A percentile compares a stretch with the other conserved stretches of the same genome.
Evolutionary conservation across 768 basidiomycete genomes (phyloP).

Genomic region (Arthromyces matolae): DNA sequence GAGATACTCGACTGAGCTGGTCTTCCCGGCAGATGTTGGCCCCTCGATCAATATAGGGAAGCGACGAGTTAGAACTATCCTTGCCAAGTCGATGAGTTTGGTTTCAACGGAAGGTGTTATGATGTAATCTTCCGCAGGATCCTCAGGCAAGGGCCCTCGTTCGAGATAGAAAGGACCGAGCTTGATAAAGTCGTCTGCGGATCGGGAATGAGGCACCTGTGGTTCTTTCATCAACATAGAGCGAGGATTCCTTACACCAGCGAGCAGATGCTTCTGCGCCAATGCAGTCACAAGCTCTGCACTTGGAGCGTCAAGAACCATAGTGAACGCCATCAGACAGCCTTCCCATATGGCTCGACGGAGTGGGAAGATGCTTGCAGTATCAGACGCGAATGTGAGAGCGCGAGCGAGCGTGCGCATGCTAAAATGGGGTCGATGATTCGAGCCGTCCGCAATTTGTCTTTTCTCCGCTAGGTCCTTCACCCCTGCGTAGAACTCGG

Average conservation of each 20-base stretch:
- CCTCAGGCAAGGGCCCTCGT: slow-evolving; percentile 63
- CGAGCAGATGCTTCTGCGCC: slow-evolving; percentile 74
- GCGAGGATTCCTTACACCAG: slow-evolving; percentile 73
- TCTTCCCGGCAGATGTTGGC: slow-evolving; percentile 96
- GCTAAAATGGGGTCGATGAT: slow-evolving; percentile 91
- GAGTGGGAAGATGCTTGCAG: slow-evolving; percentile 70
- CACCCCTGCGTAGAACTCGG: slow-evolving; percentile 83
- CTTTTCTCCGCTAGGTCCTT: slow-evolving; percentile 71
- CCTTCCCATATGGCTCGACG: slow-evolving; percentile 93
- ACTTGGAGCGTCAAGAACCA: slow-evolving; percentile 80
- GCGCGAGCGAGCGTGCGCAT: slow-evolving; percentile 94
- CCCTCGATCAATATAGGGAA: slow-evolving; percentile 98
- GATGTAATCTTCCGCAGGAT: slow-evolving; percentile 78
- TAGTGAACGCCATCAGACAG: slow-evolving; percentile 96
- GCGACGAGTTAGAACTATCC: slow-evolving; percentile 81
- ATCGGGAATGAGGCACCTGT: slow-evolving; percentile 40
- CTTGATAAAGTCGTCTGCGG: slow-evolving; percentile 62
- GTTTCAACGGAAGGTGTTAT: slow-evolving; percentile 92
- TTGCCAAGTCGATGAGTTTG: slow-evolving; percentile 92
- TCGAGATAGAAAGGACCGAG: slow-evolving; percentile 91
- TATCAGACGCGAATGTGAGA: slow-evolving; percentile 84
- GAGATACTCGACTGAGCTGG: slow-evolving; percentile 93
- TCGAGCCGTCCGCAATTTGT: slow-evolving; percentile 88
- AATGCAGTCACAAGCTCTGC: slow-evolving; percentile 60
- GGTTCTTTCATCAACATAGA: slow-evolving; percentile 76